These are phyloP conservation scores for Scenedesmus sp. DNA, from an alignment of 163 green algal genomes.

Conservation along the genomic window DNA sequence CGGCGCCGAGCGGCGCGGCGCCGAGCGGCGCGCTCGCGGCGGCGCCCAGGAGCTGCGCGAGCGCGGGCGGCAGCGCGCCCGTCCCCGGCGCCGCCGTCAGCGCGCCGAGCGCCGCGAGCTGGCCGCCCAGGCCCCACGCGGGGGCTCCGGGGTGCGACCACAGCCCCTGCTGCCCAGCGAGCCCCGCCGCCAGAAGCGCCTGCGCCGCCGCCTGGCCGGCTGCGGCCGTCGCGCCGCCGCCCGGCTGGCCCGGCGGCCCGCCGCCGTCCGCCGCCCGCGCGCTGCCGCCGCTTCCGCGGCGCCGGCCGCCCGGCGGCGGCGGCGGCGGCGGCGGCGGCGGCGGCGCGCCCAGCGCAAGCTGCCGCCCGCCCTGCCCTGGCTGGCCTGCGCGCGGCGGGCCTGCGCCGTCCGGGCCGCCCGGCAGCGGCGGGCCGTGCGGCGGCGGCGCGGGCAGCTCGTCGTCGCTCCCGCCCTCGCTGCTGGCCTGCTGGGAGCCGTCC, in stretches of 20 bases:
- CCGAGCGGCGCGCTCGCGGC: too few species aligned
- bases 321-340: too few species aligned
- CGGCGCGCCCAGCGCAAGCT: too few species aligned
- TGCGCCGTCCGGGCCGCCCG: too few species aligned
- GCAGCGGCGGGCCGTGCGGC: too few species aligned
- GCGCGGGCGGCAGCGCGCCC: not conserved
- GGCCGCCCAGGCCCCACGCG: not conserved
- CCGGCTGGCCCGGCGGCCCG: not conserved
- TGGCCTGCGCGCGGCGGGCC: too few species aligned
- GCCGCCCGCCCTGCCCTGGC: too few species aligned
- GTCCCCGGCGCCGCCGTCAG: not conserved
- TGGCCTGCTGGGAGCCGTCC: slow-evolving; percentile 9
- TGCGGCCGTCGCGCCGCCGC: slow-evolving; percentile 5
- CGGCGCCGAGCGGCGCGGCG: not conserved
- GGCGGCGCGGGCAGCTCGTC: not conserved
- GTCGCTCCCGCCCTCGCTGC: slow-evolving; percentile 33
- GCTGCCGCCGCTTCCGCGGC: not conserved
- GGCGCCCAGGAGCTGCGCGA: slow-evolving; percentile 17
- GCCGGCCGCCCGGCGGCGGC: not conserved
- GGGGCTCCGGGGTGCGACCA: slow-evolving; percentile 12
- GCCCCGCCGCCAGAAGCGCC: not conserved
- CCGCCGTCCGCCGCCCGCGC: not conserved
- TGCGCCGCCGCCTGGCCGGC: not conserved
- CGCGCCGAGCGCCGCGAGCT: not conserved
- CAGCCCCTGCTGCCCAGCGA: slow-evolving; percentile 26